Base-by-base conservation (phyloP, 306 rosid genomes). In the Prunus fruticosa region DNA sequence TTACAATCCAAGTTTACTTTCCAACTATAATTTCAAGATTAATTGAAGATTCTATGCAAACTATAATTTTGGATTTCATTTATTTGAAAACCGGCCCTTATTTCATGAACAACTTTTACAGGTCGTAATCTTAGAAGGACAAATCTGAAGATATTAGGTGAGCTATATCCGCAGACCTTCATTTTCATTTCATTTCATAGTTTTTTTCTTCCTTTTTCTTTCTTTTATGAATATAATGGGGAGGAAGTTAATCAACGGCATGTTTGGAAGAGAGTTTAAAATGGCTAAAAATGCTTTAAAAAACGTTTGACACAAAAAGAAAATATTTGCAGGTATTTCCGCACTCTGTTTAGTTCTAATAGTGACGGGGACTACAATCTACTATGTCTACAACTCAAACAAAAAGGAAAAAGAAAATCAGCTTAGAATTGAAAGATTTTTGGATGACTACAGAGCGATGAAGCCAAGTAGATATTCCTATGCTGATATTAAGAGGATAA, bases 401-500 rank as follows among this genome's bases (percentile, higher is more conserved):
- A 77, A 34, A 49, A 4, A 20, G 23, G 19, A 25, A n/a, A 80
- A 75, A 46, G 73, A 60, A 49, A 74, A 64, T 66, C 73, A 60
- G 52, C 84, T 70, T 13, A 82, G 73, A 3, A 60, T 77, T 22
- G 77, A 80, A 65, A 82, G 30, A 0, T 82, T 85, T 74, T 69
- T 82, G 19, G 38, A 82, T 51, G 89, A 82, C 19, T 86, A 86
- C 12, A 70, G 23, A 63, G 76, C 80, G 71, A 77, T 69, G 25
- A 86, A 71, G 56, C 86, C 87, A 13, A 74, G 82, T 0, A 77
- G 84, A 61, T 86, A 80, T 66, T 80, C 89, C 19, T 86, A 82
- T 61, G 50, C 41, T 34, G 41, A 34, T 32, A 32, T 32, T 34
- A 34, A 34, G 8, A 34, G 41, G 41, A 34, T 34, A 78, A 82